Evolutionary conservation across 768 basidiomycete genomes (phyloP).

Genomic region (Boletellus sp.): DNA sequence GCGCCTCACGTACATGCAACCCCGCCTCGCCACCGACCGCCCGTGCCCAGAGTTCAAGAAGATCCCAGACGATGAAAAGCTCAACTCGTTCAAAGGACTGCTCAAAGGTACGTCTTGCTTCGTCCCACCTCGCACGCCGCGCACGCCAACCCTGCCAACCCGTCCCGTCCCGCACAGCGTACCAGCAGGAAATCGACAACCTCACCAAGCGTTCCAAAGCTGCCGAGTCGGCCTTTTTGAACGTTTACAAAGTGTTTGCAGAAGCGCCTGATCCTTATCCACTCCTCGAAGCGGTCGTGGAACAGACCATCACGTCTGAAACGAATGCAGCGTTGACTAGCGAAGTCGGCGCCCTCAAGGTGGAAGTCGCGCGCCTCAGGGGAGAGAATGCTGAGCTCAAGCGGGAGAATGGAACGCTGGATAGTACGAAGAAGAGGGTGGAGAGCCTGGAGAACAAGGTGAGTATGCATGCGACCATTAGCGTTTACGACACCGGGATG

Average conservation of each 20-base stretch:
- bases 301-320: conserved; percentile 83
- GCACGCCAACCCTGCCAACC: too few relatives aligned
- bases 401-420: conserved; percentile 61
- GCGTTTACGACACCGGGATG: background rate
- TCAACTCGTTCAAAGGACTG: conserved; percentile 81
- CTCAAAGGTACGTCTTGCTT: conserved; percentile 62
- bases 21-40: background rate
- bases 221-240: conserved; percentile 95
- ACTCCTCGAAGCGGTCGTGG: conserved; percentile 90
- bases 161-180: conserved; percentile 49
- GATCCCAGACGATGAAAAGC: conserved; percentile 86
- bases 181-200: conserved; percentile 94
- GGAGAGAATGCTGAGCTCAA: conserved; percentile 83
- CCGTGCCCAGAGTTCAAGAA: conserved; percentile 83
- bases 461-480: conserved; percentile 10
- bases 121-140: background rate
- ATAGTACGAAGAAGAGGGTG: conserved; percentile 69
- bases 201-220: conserved; percentile 89
- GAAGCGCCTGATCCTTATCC: conserved; percentile 99
- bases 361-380: conserved; percentile 65
- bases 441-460: conserved; percentile 86
- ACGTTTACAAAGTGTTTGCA: conserved; percentile 92
- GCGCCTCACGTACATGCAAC: background rate
- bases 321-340: conserved; percentile 34
- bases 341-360: conserved; percentile 74